These are phyloP conservation scores for Cryptococcus maquisensis DNA, from an alignment of 1,284 basidiomycete species.

Conservation along the genomic window DNA sequence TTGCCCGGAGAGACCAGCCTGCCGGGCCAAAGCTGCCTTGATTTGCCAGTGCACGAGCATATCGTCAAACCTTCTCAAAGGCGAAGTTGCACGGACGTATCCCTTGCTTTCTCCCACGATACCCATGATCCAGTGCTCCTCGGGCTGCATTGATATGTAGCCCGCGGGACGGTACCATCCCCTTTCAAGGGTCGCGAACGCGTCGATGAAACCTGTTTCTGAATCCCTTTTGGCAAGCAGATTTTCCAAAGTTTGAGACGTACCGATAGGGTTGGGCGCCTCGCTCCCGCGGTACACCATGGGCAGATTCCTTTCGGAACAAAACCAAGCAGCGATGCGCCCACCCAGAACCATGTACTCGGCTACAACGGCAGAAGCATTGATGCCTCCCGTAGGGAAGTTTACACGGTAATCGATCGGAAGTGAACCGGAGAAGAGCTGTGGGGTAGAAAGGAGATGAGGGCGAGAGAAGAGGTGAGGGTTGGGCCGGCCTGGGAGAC, in stretches of 20 bases:
- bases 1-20: slow-evolving; percentile 11
- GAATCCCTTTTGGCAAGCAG: slow-evolving; percentile 37
- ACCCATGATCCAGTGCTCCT: slow-evolving; percentile 65
- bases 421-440: slow-evolving; percentile 60
- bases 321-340: slow-evolving; percentile 70
- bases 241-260: slow-evolving; percentile 21
- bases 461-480: slow-evolving; percentile 22
- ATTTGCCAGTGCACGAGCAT: slow-evolving; percentile 91
- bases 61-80: slow-evolving; percentile 80
- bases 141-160: slow-evolving; percentile 7
- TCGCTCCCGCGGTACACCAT: slow-evolving; percentile 61
- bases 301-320: slow-evolving; percentile 60
- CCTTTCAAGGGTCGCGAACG: slow-evolving; percentile 9
- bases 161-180: slow-evolving; percentile 10
- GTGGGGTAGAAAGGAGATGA: slow-evolving; percentile 30
- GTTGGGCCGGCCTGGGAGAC: neutral
- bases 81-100: slow-evolving; percentile 82
- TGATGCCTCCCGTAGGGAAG: neutral
- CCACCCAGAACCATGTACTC: slow-evolving; percentile 84
- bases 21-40: slow-evolving; percentile 61
- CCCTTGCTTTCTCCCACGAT: slow-evolving; percentile 57
- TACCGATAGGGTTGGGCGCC: slow-evolving; percentile 36
- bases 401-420: slow-evolving; percentile 53
- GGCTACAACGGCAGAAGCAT: slow-evolving; percentile 55
- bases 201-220: slow-evolving; percentile 34